phyloP scores from a whole-genome alignment of 176 grass and related monocot species.

The Coix lacrymajobi region DNA sequence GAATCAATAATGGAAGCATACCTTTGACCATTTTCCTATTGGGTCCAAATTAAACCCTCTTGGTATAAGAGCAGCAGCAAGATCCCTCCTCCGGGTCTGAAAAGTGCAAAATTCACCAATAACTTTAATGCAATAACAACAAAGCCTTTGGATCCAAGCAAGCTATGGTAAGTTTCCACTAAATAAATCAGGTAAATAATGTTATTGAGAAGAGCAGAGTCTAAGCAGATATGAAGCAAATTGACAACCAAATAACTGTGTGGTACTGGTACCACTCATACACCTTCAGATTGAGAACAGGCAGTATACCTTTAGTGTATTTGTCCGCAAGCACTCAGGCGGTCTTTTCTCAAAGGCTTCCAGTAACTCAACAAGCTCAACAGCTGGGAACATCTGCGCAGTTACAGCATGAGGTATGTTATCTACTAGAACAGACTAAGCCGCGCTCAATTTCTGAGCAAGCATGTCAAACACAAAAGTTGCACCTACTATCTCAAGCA shows the following conservation, averaged over 20 bases:
- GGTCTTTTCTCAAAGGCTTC: slow-evolving; percentile 95
- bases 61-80: slow-evolving; percentile 93
- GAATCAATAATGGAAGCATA: slow-evolving; percentile 24
- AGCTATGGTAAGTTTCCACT: neutral
- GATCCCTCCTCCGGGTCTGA: slow-evolving; percentile 92
- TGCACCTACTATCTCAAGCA: neutral
- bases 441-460: neutral
- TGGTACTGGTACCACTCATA: neutral
- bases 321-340: slow-evolving; percentile 84
- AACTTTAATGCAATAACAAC: neutral
- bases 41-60: slow-evolving; percentile 98
- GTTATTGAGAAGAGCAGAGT: neutral
- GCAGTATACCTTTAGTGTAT: slow-evolving; percentile 79
- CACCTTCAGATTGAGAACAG: neutral
- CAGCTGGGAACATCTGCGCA: slow-evolving; percentile 82
- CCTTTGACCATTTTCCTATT: slow-evolving; percentile 99
- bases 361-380: slow-evolving; percentile 84
- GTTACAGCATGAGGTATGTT: neutral
- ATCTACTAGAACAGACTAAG: neutral
- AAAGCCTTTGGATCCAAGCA: neutral
- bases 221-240: neutral
- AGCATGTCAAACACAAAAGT: slow-evolving; percentile 6
- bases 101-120: neutral
- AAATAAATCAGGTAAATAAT: neutral
- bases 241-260: neutral